Conservation (phyloP, 2,329 filamentous ascomycete species). For the Aspergillus sp. region DNA sequence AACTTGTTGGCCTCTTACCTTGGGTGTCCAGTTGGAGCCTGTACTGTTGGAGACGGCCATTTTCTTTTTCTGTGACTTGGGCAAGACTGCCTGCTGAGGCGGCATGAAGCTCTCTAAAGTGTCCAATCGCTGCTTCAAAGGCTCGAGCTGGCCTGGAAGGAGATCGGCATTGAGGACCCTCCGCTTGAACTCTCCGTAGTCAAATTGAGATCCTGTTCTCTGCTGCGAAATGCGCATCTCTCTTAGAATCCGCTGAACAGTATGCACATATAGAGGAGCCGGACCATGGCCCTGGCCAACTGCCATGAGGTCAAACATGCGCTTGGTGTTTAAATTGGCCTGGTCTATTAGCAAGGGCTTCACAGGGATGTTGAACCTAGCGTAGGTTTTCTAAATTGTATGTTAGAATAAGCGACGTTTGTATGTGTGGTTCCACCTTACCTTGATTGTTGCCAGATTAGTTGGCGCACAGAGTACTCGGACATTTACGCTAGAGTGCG, state of each 20-base stretch:
- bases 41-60: background rate
- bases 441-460: constrained; percentile 38
- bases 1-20: constrained; percentile 1
- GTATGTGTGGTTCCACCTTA: background rate
- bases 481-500: constrained; percentile 46
- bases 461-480: constrained; percentile 57
- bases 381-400: constrained; percentile 36
- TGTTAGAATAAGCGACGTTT: background rate
- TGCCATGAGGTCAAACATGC: constrained; percentile 63
- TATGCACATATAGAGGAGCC: constrained; percentile 54
- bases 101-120: constrained; percentile 24
- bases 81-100: background rate
- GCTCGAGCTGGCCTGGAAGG: constrained; percentile 14
- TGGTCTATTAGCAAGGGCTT: constrained; percentile 54
- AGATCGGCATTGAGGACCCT: constrained; percentile 6
- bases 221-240: constrained; percentile 50
- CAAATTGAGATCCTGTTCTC: constrained; percentile 39
- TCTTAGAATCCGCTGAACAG: constrained; percentile 56
- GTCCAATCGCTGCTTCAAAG: constrained; percentile 21
- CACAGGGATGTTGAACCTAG: constrained; percentile 47
- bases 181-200: constrained; percentile 51
- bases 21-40: constrained; percentile 13
- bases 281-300: constrained; percentile 47
- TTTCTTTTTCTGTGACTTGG: background rate
- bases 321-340: constrained; percentile 54